Percentiles rank a stretch among this genome's conserved stretches.
Evolutionary conservation across 257 asterid genomes (phyloP).

Genomic region (Datura wrightii): DNA sequence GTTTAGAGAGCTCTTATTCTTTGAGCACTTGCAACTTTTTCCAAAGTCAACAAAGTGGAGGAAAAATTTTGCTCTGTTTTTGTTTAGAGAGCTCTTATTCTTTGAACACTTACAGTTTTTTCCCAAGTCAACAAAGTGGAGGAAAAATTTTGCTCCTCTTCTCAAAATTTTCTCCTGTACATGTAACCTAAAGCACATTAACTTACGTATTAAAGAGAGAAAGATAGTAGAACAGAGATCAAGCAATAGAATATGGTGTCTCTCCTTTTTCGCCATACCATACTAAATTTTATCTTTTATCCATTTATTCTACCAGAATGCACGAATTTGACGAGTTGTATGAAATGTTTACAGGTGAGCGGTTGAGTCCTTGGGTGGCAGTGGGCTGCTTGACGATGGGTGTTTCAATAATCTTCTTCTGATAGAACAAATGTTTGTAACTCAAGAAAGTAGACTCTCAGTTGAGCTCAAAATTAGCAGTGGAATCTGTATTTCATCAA

Average conservation of each 20-base stretch:
- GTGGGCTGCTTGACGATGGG: slow-evolving; percentile 86
- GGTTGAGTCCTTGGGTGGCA: slow-evolving; percentile 94
- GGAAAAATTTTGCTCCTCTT: not conserved
- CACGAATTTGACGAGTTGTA: not conserved
- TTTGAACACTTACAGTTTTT: not conserved
- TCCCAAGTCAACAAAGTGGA: not conserved
- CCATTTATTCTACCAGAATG: not conserved
- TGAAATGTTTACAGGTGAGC: slow-evolving; percentile 62
- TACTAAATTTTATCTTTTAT: not conserved
- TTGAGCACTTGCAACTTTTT: not conserved
- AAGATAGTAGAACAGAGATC: not conserved
- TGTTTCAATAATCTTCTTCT: slow-evolving; percentile 82
- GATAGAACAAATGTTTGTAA: slow-evolving; percentile 39
- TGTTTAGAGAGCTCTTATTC: not conserved
- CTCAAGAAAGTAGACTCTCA: not conserved
- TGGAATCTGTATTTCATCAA: slow-evolving; percentile 12
- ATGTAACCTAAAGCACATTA: not conserved
- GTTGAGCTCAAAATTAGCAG: not conserved
- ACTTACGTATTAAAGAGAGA: not conserved
- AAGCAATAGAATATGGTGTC: not conserved
- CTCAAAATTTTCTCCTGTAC: accelerated
- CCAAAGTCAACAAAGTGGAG: slow-evolving; percentile 3
- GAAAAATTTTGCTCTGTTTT: not conserved
- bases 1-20: not conserved
- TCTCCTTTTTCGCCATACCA: not conserved